Evolutionary conservation across 2,329 filamentous ascomycete genomes (phyloP), one percentile per base, ranked within the genome.

Genomic region (Neofusicoccum sp.): DNA sequence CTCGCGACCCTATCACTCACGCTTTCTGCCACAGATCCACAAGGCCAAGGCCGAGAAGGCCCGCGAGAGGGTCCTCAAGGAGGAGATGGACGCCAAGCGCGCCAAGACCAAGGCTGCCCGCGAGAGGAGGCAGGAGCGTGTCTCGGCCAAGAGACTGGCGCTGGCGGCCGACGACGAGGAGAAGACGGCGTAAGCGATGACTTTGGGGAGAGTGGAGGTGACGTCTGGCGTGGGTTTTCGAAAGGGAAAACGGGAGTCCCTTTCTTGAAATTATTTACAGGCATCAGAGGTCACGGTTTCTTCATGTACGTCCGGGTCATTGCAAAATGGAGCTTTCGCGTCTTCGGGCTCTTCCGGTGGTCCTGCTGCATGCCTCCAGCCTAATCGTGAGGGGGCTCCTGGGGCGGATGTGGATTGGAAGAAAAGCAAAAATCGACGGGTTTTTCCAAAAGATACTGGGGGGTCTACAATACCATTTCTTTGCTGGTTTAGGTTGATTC

Each of bases 21-120:
- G 73, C 68, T 65, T 49, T 62, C 48, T 60, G 22, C 22, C 22
- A 75, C 77, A 99, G 95, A 98, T 99, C 81, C 95, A 99, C 91
- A 96, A 93, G 84, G 95, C 95, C 85, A 99, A 99, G 92, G 95
- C 95, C 76, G 95, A 99, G 92, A 96, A 96, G 87, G 87, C 88
- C 71, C 95, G 95, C 83, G 95, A 98, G 90, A 89, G 89, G 84
- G 84, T 89, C 78, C 88, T 99, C 83, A 94, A 96, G 90, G 93
- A 98, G 81, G 93, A 98, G 87, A 99, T 99, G 95, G 95, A 98
- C 81, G 92, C 91, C 87, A 98, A 97, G 90, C 93, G 95, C 85
- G 92, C 93, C 82, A 97, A 97, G 93, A 98, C 93, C 89, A 98
- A 97, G 93, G 95, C 95, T 79, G 95, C 95, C 77, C 93, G 95